Conservation (phyloP, 345 rosid species). For the Eucalyptus tenuipes region DNA sequence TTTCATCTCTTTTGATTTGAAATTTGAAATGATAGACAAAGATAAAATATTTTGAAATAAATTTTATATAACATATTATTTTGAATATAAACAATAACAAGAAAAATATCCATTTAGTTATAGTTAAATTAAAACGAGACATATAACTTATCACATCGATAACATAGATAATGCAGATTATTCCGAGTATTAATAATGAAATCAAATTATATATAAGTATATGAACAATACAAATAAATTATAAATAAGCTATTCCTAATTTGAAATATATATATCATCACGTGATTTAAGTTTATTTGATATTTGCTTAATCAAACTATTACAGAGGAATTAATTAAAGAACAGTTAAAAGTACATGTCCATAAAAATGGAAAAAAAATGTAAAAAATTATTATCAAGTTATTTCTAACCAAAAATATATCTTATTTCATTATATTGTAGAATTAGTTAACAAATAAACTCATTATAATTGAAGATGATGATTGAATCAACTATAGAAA, state of each 20-base stretch:
- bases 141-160: not conserved
- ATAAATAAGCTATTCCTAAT: not conserved
- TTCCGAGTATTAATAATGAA: not conserved
- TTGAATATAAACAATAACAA: not conserved
- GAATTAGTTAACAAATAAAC: not conserved
- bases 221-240: too few relatives aligned
- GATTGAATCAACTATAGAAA: not conserved
- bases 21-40: not conserved
- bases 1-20: not conserved
- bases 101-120: not conserved
- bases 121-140: not conserved
- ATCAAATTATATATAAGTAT: not conserved
- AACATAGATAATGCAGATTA: not conserved
- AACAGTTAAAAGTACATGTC: not conserved
- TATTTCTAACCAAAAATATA: not conserved
- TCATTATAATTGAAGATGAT: not conserved
- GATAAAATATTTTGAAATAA: not conserved
- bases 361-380: not conserved
- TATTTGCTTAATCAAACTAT: too few relatives aligned
- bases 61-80: not conserved
- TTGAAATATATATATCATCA: not conserved
- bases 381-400: not conserved
- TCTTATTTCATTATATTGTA: not conserved
- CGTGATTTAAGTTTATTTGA: not conserved
- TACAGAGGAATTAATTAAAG: not conserved